These are phyloP conservation scores for Pseudogymnoascus sp. DNA, from an alignment of 2,329 filamentous ascomycete species.

Conservation along the genomic window DNA sequence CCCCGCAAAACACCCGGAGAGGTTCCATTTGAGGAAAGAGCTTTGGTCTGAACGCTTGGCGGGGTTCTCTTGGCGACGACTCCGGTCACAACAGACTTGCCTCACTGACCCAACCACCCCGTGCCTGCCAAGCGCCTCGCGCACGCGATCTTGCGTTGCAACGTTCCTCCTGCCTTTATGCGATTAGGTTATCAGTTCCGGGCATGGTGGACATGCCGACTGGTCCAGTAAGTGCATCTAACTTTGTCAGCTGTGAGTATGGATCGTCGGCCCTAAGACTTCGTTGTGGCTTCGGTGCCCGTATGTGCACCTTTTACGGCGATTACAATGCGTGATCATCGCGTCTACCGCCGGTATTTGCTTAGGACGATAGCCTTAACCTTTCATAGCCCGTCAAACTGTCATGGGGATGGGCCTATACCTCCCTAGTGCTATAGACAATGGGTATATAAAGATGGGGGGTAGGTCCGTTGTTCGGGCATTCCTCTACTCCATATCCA, in stretches of 20 bases:
- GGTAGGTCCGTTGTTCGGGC: neutral
- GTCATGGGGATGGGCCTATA: neutral
- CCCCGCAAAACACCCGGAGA: neutral
- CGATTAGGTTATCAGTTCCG: constrained; percentile 8
- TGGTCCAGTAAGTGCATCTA: neutral
- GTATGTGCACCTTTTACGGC: neutral
- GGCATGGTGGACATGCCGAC: neutral
- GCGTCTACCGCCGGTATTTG: neutral
- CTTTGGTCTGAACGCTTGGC: neutral
- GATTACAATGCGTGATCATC: neutral
- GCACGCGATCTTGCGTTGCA: neutral
- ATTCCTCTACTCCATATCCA: constrained; percentile 4
- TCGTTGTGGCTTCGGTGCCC: neutral
- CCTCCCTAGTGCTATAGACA: neutral
- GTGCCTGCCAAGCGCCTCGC: neutral
- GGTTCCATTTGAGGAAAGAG: constrained; percentile 3
- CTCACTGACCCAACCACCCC: neutral
- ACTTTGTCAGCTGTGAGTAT: neutral
- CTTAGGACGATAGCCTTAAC: neutral
- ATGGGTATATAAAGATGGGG: constrained; percentile 6
- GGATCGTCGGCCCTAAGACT: neutral
- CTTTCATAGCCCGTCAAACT: neutral
- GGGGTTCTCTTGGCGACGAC: neutral
- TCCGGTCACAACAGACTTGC: neutral
- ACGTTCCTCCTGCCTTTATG: constrained; percentile 5